A percentile compares a stretch with the other conserved stretches of the same genome.
Evolutionary conservation across 2,329 filamentous ascomycete species (phyloP).

Genomic region (Madurella fahalii): DNA sequence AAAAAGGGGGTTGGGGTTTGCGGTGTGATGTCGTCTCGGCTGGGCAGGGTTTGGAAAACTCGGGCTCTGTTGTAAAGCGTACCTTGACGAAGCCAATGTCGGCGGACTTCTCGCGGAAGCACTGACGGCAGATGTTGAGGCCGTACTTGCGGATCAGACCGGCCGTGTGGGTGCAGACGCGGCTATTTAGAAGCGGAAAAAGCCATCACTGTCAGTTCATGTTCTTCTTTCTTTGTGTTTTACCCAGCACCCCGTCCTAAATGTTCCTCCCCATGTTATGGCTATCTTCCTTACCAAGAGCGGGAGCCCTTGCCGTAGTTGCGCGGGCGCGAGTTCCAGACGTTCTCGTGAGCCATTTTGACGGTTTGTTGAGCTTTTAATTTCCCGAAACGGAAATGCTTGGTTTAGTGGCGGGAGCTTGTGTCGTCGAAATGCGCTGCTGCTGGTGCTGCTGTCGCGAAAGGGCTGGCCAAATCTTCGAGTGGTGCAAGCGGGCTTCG

Average conservation of each 20-base stretch:
- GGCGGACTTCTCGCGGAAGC: slow-evolving; percentile 70
- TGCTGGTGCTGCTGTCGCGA: slow-evolving; percentile 3
- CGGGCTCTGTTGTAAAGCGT: slow-evolving; percentile 23
- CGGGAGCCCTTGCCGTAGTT: slow-evolving; percentile 96
- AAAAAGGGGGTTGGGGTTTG: too few species aligned
- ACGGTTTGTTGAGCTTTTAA: slow-evolving; percentile 29
- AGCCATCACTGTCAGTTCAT: slow-evolving; percentile 14
- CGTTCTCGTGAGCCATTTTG: slow-evolving; percentile 77
- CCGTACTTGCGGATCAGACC: slow-evolving; percentile 99
- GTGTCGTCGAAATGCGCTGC: slow-evolving; percentile 15
- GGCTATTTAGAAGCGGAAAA: slow-evolving; percentile 46
- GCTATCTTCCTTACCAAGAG: slow-evolving; percentile 65
- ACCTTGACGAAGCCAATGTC: slow-evolving; percentile 74
- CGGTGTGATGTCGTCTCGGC: neutral
- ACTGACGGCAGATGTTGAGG: slow-evolving; percentile 80
- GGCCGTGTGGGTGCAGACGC: slow-evolving; percentile 83
- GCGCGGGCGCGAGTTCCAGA: slow-evolving; percentile 98
- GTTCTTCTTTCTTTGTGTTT: slow-evolving; percentile 20
- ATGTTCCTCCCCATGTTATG: slow-evolving; percentile 1
- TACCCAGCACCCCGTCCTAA: neutral
- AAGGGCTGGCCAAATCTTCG: slow-evolving; percentile 23
- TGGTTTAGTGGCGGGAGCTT: slow-evolving; percentile 17
- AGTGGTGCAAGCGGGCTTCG: slow-evolving; percentile 13
- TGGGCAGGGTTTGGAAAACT: too few species aligned
- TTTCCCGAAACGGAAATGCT: slow-evolving; percentile 15